Conservation (phyloP, 2,329 filamentous ascomycete genomes). For the Phyllosticta citriasiana region DNA sequence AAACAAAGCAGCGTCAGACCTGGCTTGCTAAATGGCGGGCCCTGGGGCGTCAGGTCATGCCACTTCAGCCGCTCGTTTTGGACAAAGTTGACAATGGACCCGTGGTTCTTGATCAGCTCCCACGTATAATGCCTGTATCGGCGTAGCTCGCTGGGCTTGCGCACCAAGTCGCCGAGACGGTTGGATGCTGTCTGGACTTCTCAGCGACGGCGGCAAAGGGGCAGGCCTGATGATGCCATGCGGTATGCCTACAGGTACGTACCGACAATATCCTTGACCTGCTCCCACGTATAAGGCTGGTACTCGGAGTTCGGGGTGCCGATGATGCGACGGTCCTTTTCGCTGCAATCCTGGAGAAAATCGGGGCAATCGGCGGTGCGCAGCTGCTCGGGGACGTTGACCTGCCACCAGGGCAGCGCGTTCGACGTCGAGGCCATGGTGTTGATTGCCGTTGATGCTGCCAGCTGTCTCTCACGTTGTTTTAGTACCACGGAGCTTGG, state of each 20-base stretch:
- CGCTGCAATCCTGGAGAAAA: constrained; percentile 52
- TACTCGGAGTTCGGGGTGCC: constrained; percentile 60
- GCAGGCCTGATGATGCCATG: neutral
- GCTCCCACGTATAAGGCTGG: constrained; percentile 54
- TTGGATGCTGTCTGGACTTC: constrained; percentile 43
- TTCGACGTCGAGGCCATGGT: constrained; percentile 5
- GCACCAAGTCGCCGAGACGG: constrained; percentile 64
- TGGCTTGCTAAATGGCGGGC: constrained; percentile 33
- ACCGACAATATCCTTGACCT: constrained; percentile 51
- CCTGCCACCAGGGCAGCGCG: constrained; percentile 65
- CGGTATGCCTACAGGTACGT: constrained; percentile 10
- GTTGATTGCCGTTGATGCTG: neutral
- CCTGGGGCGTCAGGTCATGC: constrained; percentile 38
- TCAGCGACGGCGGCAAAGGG: neutral
- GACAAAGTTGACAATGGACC: constrained; percentile 70
- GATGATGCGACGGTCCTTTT: constrained; percentile 63
- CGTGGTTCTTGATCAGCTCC: constrained; percentile 54
- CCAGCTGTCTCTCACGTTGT: neutral
- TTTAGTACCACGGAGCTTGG: neutral
- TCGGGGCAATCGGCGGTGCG: constrained; percentile 60
- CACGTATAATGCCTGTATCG: constrained; percentile 64
- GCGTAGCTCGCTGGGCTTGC: constrained; percentile 67
- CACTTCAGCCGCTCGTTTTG: constrained; percentile 61
- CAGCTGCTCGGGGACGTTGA: constrained; percentile 58
- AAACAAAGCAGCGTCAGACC: constrained; percentile 18